Conservation (phyloP, 2,329 filamentous ascomycete species). For the Colletotrichum caudatum region DNA sequence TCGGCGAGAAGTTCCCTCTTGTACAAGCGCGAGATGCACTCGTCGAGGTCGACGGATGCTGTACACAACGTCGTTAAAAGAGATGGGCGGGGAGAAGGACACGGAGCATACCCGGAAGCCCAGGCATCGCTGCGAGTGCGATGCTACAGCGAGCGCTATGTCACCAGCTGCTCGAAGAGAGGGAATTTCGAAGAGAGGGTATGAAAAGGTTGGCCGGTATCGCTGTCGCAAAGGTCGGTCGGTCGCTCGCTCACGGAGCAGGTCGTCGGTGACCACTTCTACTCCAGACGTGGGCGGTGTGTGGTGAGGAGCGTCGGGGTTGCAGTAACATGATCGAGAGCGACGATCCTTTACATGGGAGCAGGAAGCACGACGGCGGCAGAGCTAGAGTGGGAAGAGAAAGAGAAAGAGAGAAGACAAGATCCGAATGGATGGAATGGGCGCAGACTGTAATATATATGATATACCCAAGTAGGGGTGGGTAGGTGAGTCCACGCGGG, state of each 20-base stretch:
- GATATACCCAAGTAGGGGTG: not conserved
- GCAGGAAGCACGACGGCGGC: conserved; percentile 22
- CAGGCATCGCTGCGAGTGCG: conserved; percentile 62
- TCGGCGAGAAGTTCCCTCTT: conserved; percentile 97
- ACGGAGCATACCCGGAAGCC: conserved; percentile 62
- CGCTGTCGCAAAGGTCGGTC: not conserved
- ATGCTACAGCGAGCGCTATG: conserved; percentile 12
- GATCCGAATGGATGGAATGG: not conserved
- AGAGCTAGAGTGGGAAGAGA: not conserved
- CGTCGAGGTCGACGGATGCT: conserved; percentile 98
- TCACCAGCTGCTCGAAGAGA: not conserved
- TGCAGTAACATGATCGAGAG: conserved; percentile 58
- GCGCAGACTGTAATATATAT: not conserved
- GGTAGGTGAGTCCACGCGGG: conserved; percentile 11
- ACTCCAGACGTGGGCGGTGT: conserved; percentile 53
- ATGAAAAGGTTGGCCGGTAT: not conserved
- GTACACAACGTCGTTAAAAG: conserved; percentile 32
- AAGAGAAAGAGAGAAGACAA: not conserved
- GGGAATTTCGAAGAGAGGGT: not conserved
- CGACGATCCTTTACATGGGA: conserved; percentile 48
- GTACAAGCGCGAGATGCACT: conserved; percentile 97
- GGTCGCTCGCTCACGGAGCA: conserved; percentile 42
- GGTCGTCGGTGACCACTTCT: conserved; percentile 48
- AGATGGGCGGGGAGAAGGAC: conserved; percentile 2
- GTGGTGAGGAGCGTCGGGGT: conserved; percentile 51